These are phyloP conservation scores for Pythium monospermum DNA, from an alignment of 352 stramenopile species.

Conservation along the genomic window DNA sequence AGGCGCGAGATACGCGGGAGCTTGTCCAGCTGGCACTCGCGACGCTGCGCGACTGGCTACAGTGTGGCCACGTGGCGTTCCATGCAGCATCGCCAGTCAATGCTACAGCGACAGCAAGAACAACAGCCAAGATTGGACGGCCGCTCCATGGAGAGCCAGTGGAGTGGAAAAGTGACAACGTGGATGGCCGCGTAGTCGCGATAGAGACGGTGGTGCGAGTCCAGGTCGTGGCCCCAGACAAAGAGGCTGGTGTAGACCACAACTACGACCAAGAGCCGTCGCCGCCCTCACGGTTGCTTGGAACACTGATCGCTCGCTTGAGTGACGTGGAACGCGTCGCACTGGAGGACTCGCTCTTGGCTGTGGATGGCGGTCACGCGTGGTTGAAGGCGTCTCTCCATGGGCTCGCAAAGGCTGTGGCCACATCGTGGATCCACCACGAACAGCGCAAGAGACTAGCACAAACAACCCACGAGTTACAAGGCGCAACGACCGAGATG, in stretches of 20 bases:
- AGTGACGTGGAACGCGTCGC: slow-evolving; percentile 1
- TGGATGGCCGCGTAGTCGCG: background rate
- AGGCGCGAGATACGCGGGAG: background rate
- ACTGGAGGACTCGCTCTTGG: background rate
- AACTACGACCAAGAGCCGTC: too few relatives aligned
- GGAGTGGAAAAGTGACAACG: too few relatives aligned
- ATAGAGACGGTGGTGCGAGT: slow-evolving; percentile 17
- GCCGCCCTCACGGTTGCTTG: too few relatives aligned
- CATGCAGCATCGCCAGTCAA: background rate
- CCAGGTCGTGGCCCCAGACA: background rate
- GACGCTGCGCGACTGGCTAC: slow-evolving; percentile 6
- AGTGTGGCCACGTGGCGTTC: slow-evolving; percentile 9
- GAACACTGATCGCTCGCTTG: slow-evolving; percentile 11
- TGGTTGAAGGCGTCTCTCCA: slow-evolving; percentile 8
- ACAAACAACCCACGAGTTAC: background rate
- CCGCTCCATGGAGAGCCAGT: background rate
- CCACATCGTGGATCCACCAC: background rate
- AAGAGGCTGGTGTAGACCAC: background rate
- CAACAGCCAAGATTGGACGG: too few relatives aligned
- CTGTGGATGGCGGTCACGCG: background rate
- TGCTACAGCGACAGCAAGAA: too few relatives aligned
- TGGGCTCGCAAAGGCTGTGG: slow-evolving; percentile 6
- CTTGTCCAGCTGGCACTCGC: slow-evolving; percentile 8
- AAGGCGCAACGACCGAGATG: background rate
- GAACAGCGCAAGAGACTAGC: background rate